Base-by-base conservation (phyloP, 495 filamentous ascomycete genomes). In the Aspergillus bridgeri region DNA sequence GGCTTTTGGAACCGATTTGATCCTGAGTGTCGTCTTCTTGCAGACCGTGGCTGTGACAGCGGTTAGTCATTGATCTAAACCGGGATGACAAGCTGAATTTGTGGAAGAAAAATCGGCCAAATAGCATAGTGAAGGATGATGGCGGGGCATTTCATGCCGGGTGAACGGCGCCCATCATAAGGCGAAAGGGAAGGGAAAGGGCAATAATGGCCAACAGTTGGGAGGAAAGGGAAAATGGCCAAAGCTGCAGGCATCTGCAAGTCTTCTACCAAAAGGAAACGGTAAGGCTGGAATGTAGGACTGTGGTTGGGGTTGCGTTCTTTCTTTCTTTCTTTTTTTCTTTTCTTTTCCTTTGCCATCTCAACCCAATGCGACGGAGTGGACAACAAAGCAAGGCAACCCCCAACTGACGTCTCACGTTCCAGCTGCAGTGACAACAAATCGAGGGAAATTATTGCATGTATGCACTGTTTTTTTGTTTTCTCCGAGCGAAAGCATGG, bases 1-100 rank as follows among this genome's bases (percentile, higher is more conserved):
- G 88, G 51, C 74, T 78, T 62, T 86, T 88, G 60, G 85, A 89
- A 61, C 90, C 88, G 63, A 92, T 89, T 60, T 92, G 87, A 64
- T 92, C 88, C 60, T 82, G 79, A 46, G 66, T 79, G 61, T 91
- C 89, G 66, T 92, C 88, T 63, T 88, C 86, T 66, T 78, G 65
- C 55, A 54, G 66, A 65, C 60, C 71, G 68, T 69, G 65, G 50
- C 61, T 74, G 54, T 45, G 42, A 27, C 59, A 45, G 5, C 22
- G 23, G 56, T 75, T 64, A 75, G 73, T 58, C 48, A 63, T 65
- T 9, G 53, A 29, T 47, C 13, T 25, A 29, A 42, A 27, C 0
- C 42, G 53, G 13, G 8, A 38, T 11, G 25, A 17, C 8, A 33
- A 23, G 38, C 23, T 42, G 18, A 56, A 24, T 33, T 25, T 25